Conservation (phyloP, 768 basidiomycete species). For the Filobasidium floriforme region DNA sequence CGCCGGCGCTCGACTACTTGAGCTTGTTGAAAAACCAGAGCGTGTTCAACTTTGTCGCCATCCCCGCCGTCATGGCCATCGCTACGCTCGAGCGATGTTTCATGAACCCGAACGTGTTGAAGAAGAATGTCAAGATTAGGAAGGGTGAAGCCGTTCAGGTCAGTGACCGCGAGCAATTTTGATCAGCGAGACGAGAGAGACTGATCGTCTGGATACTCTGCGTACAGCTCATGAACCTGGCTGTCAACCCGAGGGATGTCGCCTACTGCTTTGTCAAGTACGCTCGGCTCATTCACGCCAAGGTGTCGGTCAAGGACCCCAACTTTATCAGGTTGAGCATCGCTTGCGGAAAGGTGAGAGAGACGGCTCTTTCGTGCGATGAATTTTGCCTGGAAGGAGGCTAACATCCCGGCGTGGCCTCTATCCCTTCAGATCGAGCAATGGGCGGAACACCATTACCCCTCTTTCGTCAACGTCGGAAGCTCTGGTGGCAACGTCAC, state of each 20-base stretch:
- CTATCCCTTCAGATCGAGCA: slow-evolving; percentile 65
- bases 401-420: not conserved
- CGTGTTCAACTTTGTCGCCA: slow-evolving; percentile 91
- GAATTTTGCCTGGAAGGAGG: not conserved
- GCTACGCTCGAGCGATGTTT: slow-evolving; percentile 87
- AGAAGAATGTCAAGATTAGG: slow-evolving; percentile 85
- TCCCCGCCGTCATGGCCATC: slow-evolving; percentile 90
- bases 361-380: too few relatives aligned
- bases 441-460: slow-evolving; percentile 90
- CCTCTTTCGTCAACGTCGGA: slow-evolving; percentile 63
- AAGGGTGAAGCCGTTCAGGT: slow-evolving; percentile 81
- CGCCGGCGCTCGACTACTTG: slow-evolving; percentile 84
- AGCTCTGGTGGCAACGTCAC: slow-evolving; percentile 21
- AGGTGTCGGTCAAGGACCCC: slow-evolving; percentile 71
- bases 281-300: slow-evolving; percentile 72
- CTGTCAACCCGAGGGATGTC: slow-evolving; percentile 86
- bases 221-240: slow-evolving; percentile 74
- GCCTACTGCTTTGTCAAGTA: slow-evolving; percentile 78
- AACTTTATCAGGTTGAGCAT: slow-evolving; percentile 74
- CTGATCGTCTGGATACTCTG: not conserved
- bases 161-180: slow-evolving; percentile 34
- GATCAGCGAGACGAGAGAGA: not conserved
- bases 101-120: slow-evolving; percentile 82
- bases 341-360: slow-evolving; percentile 68
- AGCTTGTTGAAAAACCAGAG: slow-evolving; percentile 77